Percentiles rank a stretch among this genome's conserved stretches.
Evolutionary conservation across 768 basidiomycete genomes (phyloP).

Genomic region (Clitopilus hobsonii): DNA sequence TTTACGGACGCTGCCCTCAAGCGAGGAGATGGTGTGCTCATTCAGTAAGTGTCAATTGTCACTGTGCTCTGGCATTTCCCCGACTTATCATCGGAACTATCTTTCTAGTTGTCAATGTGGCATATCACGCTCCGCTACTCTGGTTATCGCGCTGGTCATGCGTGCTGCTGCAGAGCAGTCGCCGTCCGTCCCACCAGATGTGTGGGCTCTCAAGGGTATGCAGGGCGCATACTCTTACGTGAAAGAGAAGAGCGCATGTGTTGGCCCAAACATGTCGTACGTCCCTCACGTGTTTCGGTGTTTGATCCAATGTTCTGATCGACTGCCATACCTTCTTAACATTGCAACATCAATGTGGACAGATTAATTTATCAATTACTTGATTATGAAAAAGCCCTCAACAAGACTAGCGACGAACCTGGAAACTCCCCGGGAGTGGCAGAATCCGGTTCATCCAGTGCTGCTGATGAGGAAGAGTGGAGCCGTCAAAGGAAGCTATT

Average conservation of each 20-base stretch:
- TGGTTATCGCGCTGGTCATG: conserved; percentile 91
- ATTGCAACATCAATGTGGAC: conserved; percentile 11
- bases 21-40: conserved; percentile 74
- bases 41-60: conserved; percentile 61
- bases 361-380: conserved; percentile 92
- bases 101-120: conserved; percentile 82
- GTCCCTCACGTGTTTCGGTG: conserved; percentile 26
- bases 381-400: conserved; percentile 81
- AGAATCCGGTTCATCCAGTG: conserved; percentile 46
- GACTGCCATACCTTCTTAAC: conserved; percentile 8
- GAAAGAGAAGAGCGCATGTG: conserved; percentile 82
- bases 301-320: conserved; percentile 1
- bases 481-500: conserved; percentile 58
- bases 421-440: conserved; percentile 46
- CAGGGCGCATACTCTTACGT: conserved; percentile 88
- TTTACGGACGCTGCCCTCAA: conserved; percentile 76
- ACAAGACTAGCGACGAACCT: conserved; percentile 26
- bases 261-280: conserved; percentile 94
- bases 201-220: conserved; percentile 82
- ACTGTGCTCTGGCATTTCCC: conserved; percentile 6
- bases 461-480: conserved; percentile 80
- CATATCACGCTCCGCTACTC: conserved; percentile 85
- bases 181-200: conserved; percentile 63
- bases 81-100: conserved; percentile 15
- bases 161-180: conserved; percentile 74